phyloP scores from a whole-genome alignment of 768 basidiomycete species.

The Xerocomus brunneocitrinus region DNA sequence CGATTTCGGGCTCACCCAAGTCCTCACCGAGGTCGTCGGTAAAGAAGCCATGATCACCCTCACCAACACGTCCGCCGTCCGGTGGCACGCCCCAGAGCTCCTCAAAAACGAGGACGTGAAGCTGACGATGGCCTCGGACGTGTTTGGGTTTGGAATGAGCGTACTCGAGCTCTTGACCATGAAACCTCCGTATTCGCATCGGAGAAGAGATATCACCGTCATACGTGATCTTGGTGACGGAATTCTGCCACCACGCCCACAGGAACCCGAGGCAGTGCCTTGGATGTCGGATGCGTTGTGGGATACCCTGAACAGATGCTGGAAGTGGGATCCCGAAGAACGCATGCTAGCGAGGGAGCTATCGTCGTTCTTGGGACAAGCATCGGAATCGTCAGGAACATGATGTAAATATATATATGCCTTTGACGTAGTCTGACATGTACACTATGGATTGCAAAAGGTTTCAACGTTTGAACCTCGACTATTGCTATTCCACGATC shows the following conservation, averaged over 20 bases:
- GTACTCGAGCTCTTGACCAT: constrained; percentile 56
- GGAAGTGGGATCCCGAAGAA: constrained; percentile 35
- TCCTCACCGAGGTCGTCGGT: constrained; percentile 55
- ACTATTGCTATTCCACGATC: constrained; percentile 3
- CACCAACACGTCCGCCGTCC: constrained; percentile 42
- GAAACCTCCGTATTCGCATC: constrained; percentile 45
- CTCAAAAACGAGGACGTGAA: constrained; percentile 39
- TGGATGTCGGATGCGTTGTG: constrained; percentile 49
- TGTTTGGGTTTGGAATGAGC: constrained; percentile 59
- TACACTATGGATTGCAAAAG: constrained; percentile 2
- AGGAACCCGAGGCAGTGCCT: constrained; percentile 24
- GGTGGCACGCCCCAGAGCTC: constrained; percentile 63
- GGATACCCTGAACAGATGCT: constrained; percentile 43
- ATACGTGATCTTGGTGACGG: constrained; percentile 40
- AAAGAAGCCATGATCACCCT: constrained; percentile 43
- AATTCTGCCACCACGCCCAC: constrained; percentile 42
- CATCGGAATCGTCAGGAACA: not conserved
- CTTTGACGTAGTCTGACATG: constrained; percentile 1
- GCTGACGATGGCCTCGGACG: constrained; percentile 47
- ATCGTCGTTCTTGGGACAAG: constrained; percentile 8
- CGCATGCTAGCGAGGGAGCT: constrained; percentile 42
- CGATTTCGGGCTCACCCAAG: constrained; percentile 62
- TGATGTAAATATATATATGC: not conserved
- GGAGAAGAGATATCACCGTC: constrained; percentile 47
- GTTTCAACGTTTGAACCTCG: not conserved